A percentile compares a stretch with the other conserved stretches of the same genome.
phyloP scores from a whole-genome alignment of 2,329 filamentous ascomycete species.

The Harringtonia lauricola region DNA sequence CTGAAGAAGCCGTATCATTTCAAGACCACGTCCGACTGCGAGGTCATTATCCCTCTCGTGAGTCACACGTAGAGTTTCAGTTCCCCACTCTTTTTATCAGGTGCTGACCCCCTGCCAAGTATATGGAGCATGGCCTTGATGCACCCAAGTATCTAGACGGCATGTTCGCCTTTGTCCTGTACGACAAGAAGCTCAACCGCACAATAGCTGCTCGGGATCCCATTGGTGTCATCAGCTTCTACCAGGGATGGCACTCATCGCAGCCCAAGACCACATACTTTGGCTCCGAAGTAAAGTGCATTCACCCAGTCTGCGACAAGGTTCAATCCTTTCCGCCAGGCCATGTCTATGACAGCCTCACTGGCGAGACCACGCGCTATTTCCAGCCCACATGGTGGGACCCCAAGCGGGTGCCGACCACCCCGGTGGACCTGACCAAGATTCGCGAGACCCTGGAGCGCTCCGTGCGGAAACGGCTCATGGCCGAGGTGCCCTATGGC shows the following conservation, averaged over 20 bases:
- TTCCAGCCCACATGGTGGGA: slow-evolving; percentile 93
- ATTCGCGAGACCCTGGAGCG: slow-evolving; percentile 77
- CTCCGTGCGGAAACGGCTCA: slow-evolving; percentile 89
- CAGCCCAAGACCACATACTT: slow-evolving; percentile 86
- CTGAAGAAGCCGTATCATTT: slow-evolving; percentile 82
- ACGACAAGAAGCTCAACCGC: slow-evolving; percentile 89
- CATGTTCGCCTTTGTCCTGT: slow-evolving; percentile 99
- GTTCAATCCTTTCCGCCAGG: slow-evolving; percentile 91
- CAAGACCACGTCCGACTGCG: slow-evolving; percentile 97
- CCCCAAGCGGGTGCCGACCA: slow-evolving; percentile 62
- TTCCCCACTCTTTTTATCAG: not conserved
- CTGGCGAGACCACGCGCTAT: slow-evolving; percentile 74
- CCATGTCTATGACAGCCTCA: slow-evolving; percentile 92
- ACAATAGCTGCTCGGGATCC: slow-evolving; percentile 91
- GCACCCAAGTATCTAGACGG: slow-evolving; percentile 90
- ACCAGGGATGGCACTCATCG: slow-evolving; percentile 81
- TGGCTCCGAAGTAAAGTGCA: slow-evolving; percentile 89
- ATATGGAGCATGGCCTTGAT: slow-evolving; percentile 83
- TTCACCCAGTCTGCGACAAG: slow-evolving; percentile 89
- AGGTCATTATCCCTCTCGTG: slow-evolving; percentile 96
- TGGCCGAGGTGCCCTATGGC: slow-evolving; percentile 98
- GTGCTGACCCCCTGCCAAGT: slow-evolving; percentile 38
- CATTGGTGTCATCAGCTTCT: slow-evolving; percentile 94
- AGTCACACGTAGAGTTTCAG: slow-evolving; percentile 19
- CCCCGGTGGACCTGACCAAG: slow-evolving; percentile 71